These are phyloP conservation scores for Cyclostephanos invisitatus DNA, from an alignment of 108 stramenopile genomes.

Conservation along the genomic window DNA sequence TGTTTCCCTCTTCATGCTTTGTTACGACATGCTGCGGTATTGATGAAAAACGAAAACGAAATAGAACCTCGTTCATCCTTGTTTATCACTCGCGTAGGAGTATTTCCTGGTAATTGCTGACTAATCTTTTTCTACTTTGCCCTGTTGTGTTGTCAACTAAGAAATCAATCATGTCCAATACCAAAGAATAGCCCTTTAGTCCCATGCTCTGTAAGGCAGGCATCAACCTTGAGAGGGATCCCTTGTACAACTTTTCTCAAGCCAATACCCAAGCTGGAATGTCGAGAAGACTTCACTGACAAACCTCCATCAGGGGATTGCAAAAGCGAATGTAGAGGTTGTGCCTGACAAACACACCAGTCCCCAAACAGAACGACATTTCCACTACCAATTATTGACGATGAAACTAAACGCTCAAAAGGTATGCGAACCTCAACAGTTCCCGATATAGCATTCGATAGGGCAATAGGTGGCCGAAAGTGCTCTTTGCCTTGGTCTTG, in stretches of 20 bases:
- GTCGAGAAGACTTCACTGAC: slow-evolving; percentile 25
- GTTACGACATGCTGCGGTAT: no score
- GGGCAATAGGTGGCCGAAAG: slow-evolving; percentile 24
- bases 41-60: no score
- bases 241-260: slow-evolving; percentile 76
- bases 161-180: slow-evolving; percentile 39
- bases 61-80: no score
- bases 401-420: slow-evolving; percentile 32
- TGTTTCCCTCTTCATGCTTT: no score
- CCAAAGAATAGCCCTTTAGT: slow-evolving; percentile 70
- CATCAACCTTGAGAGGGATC: slow-evolving; percentile 76
- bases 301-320: slow-evolving; percentile 13
- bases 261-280: slow-evolving; percentile 75
- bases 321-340: slow-evolving; percentile 20
- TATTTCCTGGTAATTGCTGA: no score
- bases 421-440: slow-evolving; percentile 78
- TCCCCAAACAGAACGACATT: slow-evolving; percentile 75
- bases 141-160: neutral
- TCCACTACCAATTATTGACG: slow-evolving; percentile 19
- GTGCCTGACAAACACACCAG: slow-evolving; percentile 56
- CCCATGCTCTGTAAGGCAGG: slow-evolving; percentile 65
- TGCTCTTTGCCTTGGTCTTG: slow-evolving; percentile 11
- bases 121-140: neutral
- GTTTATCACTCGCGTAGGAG: neutral
- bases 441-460: slow-evolving; percentile 63